A percentile compares a stretch with the other conserved stretches of the same genome.
These are phyloP conservation scores for Lachnellula arida DNA, from an alignment of 2,329 filamentous ascomycete species.

Conservation along the genomic window DNA sequence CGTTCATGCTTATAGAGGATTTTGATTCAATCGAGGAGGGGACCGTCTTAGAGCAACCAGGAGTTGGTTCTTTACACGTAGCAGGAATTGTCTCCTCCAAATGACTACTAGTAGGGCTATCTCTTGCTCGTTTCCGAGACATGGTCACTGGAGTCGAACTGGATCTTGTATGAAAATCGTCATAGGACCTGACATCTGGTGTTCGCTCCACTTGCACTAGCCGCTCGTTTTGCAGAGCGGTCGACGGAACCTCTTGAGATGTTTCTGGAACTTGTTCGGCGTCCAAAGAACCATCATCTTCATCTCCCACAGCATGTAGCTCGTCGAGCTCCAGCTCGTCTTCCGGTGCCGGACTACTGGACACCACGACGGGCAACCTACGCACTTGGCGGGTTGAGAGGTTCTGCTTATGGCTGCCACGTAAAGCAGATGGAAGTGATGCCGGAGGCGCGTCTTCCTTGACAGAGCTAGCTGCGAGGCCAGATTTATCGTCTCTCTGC, in stretches of 20 bases:
- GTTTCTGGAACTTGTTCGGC: neutral
- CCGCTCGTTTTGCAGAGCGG: constrained; percentile 1
- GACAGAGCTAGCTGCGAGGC: neutral
- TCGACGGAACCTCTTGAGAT: constrained; percentile 17
- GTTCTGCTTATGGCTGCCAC: constrained; percentile 1
- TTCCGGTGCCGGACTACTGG: constrained; percentile 15
- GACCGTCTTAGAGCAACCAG: neutral
- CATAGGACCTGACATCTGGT: constrained; percentile 7
- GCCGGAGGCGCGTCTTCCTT: neutral
- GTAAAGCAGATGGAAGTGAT: neutral
- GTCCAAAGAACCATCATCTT: constrained; percentile 9
- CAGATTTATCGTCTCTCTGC: neutral
- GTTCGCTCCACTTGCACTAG: constrained; percentile 27
- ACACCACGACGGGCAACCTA: neutral
- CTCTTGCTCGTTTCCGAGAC: neutral
- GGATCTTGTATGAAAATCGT: neutral
- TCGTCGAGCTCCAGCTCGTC: constrained; percentile 24
- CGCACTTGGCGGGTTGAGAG: neutral
- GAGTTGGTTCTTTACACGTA: neutral
- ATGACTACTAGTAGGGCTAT: neutral
- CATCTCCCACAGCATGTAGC: constrained; percentile 23
- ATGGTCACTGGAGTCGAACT: neutral
- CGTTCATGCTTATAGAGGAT: neutral
- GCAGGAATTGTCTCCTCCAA: constrained; percentile 1
- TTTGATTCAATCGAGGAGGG: neutral